Conservation (phyloP, 495 filamentous ascomycete species). For the Tuber melanosporum region DNA sequence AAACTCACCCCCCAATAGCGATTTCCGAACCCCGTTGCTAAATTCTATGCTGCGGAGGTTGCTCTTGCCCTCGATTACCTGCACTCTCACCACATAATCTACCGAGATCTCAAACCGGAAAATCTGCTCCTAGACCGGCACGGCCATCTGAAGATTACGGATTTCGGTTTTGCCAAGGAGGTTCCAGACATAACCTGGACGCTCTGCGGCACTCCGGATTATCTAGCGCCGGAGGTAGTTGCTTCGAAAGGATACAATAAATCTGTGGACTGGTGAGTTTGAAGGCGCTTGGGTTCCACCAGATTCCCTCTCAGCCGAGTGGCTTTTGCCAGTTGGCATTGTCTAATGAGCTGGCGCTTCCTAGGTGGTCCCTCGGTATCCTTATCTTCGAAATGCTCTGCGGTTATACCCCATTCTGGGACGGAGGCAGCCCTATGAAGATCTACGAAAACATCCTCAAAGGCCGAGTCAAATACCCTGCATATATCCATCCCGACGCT, state of each 20-base stretch:
- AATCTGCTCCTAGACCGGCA: slow-evolving; percentile 92
- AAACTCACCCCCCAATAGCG: slow-evolving; percentile 55
- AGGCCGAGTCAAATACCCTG: slow-evolving; percentile 88
- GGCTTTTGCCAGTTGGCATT: slow-evolving; percentile 5
- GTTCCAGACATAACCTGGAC: slow-evolving; percentile 99
- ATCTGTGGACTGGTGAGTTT: slow-evolving; percentile 88
- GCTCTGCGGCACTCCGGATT: slow-evolving; percentile 96
- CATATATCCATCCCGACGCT: slow-evolving; percentile 89
- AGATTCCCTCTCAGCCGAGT: slow-evolving; percentile 10
- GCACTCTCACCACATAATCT: slow-evolving; percentile 92
- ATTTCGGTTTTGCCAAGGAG: slow-evolving; percentile 98
- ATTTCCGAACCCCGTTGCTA: slow-evolving; percentile 96
- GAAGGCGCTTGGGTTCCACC: slow-evolving; percentile 5
- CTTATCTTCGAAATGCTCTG: slow-evolving; percentile 99
- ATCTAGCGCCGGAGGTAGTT: slow-evolving; percentile 93
- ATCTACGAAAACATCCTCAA: slow-evolving; percentile 98
- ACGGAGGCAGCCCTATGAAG: slow-evolving; percentile 92
- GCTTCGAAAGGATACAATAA: slow-evolving; percentile 98
- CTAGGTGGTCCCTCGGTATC: slow-evolving; percentile 96
- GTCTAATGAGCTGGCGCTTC: slow-evolving; percentile 15
- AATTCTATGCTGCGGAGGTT: slow-evolving; percentile 97
- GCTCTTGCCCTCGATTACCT: slow-evolving; percentile 92
- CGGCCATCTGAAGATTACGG: slow-evolving; percentile 95
- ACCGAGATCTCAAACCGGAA: slow-evolving; percentile 94
- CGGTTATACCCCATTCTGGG: slow-evolving; percentile 98